Conservation (phyloP, 169 alveolate genomes). For the Eimeria mitis region DNA sequence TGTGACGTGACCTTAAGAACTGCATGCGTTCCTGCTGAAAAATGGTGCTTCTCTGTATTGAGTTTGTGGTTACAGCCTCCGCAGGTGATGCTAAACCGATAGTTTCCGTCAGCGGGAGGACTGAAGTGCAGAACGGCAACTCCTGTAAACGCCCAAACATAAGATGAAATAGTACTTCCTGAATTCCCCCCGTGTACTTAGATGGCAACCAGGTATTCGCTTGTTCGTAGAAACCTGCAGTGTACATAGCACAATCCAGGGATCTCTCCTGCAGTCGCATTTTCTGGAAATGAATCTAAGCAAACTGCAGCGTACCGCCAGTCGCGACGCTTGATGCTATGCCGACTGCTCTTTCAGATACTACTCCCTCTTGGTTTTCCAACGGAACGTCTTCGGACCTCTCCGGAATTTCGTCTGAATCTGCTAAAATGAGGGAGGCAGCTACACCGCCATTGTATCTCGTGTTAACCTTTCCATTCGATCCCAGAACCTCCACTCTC, state of each 20-base stretch:
- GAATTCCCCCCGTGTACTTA: neutral
- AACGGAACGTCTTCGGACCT: neutral
- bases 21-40: conserved; percentile 52
- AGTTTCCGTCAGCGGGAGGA: conserved; percentile 38
- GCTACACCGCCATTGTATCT: conserved; percentile 48
- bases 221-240: neutral
- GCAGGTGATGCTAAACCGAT: conserved; percentile 63
- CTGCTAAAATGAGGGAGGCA: conserved; percentile 55
- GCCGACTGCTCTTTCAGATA: conserved; percentile 24
- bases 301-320: conserved; percentile 7
- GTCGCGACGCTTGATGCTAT: conserved; percentile 40
- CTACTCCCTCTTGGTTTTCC: neutral
- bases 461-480: conserved; percentile 24
- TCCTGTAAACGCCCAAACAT: conserved; percentile 17
- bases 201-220: neutral
- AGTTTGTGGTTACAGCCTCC: conserved; percentile 43
- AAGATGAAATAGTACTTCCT: neutral
- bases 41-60: conserved; percentile 27
- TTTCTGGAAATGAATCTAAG: neutral
- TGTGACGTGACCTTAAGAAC: neutral
- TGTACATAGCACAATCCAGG: neutral
- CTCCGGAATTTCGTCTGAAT: neutral
- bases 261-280: neutral
- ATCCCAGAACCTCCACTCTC: conserved; percentile 44
- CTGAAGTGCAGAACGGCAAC: conserved; percentile 59